These are phyloP conservation scores for Chlorella variabilis DNA, from an alignment of 163 green algal species.

Conservation along the genomic window DNA sequence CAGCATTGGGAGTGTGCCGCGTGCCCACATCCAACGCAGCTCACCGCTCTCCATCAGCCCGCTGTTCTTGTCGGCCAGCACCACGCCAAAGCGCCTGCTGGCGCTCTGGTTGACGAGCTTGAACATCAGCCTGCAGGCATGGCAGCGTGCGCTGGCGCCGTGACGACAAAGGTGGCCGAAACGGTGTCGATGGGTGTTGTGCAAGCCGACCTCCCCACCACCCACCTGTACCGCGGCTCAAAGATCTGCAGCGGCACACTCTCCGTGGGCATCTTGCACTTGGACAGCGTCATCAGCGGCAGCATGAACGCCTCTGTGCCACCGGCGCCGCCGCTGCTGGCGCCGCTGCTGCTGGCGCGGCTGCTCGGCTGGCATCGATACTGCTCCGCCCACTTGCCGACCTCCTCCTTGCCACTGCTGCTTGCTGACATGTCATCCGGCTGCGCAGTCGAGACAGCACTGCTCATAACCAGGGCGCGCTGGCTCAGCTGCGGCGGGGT, in stretches of 20 bases:
- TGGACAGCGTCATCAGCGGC: conserved; percentile 28
- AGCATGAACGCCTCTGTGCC: neutral
- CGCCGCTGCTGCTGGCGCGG: neutral
- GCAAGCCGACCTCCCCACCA: too few species aligned
- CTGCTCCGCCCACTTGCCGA: neutral
- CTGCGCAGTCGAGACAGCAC: neutral
- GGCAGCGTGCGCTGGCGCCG: neutral
- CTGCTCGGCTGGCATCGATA: neutral
- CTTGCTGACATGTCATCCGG: neutral
- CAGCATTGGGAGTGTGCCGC: too few species aligned
- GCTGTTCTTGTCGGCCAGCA: conserved; percentile 24
- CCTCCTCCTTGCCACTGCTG: neutral
- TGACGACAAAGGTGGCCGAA: neutral
- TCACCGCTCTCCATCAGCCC: conserved; percentile 32
- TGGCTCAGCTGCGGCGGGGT: neutral
- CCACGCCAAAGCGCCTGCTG: conserved; percentile 11
- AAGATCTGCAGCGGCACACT: conserved; percentile 31
- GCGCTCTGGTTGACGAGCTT: conserved; percentile 24
- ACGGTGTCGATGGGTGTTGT: neutral
- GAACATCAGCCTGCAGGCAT: conserved; percentile 27
- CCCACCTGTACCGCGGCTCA: conserved; percentile 23
- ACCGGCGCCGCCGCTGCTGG: neutral
- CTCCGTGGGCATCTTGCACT: conserved; percentile 26
- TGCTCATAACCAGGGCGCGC: neutral
- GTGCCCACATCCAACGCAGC: neutral